These are phyloP conservation scores for Gloeostereum incarnatum DNA, from an alignment of 768 basidiomycete species.

Conservation along the genomic window DNA sequence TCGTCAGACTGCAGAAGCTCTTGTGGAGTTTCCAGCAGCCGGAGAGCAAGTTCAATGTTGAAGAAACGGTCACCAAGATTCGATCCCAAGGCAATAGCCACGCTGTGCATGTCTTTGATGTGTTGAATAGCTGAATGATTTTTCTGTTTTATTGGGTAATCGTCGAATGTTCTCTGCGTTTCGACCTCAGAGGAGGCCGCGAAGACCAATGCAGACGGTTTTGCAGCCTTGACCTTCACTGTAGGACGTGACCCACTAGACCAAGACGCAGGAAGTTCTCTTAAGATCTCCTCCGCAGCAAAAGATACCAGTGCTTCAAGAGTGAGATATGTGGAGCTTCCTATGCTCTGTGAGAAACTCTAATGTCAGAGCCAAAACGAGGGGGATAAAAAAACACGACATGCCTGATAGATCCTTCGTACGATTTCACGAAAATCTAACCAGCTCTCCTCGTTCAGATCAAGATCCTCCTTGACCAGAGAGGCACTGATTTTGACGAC, in stretches of 20 bases:
- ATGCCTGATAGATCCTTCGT: constrained; percentile 21
- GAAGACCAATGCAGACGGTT: constrained; percentile 62
- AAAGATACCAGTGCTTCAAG: constrained; percentile 62
- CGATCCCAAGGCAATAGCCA: constrained; percentile 76
- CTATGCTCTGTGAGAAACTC: constrained; percentile 29
- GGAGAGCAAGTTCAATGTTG: constrained; percentile 74
- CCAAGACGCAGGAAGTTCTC: constrained; percentile 10
- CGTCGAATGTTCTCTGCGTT: constrained; percentile 34
- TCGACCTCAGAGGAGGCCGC: constrained; percentile 59
- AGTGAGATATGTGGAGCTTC: constrained; percentile 43
- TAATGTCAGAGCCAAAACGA: background rate
- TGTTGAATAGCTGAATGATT: background rate
- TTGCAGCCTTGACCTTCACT: constrained; percentile 53
- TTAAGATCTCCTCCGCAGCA: constrained; percentile 39
- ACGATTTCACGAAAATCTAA: constrained; percentile 5
- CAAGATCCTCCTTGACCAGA: constrained; percentile 15
- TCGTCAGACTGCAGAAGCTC: constrained; percentile 13
- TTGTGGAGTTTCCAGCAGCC: constrained; percentile 49
- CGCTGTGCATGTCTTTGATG: constrained; percentile 14
- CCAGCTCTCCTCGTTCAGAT: constrained; percentile 12
- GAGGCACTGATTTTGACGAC: constrained; percentile 37
- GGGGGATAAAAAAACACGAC: constrained; percentile 2
- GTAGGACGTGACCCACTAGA: constrained; percentile 9
- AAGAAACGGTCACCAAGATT: constrained; percentile 84
- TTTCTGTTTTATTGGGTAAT: constrained; percentile 19